Percentiles rank a stretch among this genome's conserved stretches.
Evolutionary conservation across 2,329 filamentous ascomycete genomes (phyloP).

Genomic region (Monosporascus sp.): DNA sequence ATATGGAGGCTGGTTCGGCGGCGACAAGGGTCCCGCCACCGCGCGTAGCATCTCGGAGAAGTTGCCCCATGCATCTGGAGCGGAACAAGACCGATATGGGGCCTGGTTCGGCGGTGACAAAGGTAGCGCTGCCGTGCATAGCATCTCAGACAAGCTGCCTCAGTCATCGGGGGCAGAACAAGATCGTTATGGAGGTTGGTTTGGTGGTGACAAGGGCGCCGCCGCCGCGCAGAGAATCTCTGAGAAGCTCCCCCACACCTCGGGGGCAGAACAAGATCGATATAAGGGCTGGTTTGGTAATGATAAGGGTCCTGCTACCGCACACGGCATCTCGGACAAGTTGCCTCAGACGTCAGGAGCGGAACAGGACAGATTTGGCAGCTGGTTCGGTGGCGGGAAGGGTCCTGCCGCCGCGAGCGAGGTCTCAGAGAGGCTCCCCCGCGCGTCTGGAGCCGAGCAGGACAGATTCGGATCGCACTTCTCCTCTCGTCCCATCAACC

Average conservation of each 20-base stretch:
- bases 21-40: neutral
- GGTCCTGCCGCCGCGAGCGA: constrained; percentile 3
- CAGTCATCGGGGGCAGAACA: constrained; percentile 14
- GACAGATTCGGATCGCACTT: constrained; percentile 20
- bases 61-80: constrained; percentile 7
- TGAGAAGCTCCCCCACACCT: constrained; percentile 10
- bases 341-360: constrained; percentile 14
- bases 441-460: constrained; percentile 11
- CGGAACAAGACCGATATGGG: constrained; percentile 11
- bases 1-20: constrained; percentile 3
- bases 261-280: constrained; percentile 20
- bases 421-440: constrained; percentile 12
- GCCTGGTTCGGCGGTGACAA: constrained; percentile 14
- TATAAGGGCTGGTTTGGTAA: constrained; percentile 18
- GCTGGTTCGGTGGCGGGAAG: constrained; percentile 16
- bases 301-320: constrained; percentile 6
- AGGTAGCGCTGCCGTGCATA: constrained; percentile 11
- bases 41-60: constrained; percentile 1
- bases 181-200: constrained; percentile 15
- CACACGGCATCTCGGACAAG: constrained; percentile 10
- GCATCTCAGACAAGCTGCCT: constrained; percentile 12
- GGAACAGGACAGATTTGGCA: constrained; percentile 18
- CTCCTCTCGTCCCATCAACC: constrained; percentile 6
- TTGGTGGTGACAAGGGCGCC: constrained; percentile 15
- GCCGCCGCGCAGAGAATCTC: constrained; percentile 11